Percentiles rank a stretch among this genome's conserved stretches.
Conservation (phyloP, 2,329 filamentous ascomycete species). For the Aphanoascus verrucosus region DNA sequence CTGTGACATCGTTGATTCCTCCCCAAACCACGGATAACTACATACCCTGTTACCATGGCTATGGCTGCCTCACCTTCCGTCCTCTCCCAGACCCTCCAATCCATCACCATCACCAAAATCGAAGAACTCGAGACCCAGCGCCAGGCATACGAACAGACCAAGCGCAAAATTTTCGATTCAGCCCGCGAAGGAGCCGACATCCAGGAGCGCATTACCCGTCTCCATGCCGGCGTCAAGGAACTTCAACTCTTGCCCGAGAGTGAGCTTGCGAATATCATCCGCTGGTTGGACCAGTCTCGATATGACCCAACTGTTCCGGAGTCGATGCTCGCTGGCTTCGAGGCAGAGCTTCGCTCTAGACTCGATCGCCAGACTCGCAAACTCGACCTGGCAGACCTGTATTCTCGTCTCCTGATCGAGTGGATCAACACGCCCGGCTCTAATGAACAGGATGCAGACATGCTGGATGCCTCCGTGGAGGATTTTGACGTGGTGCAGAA, state of each 20-base stretch:
- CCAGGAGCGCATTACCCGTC: slow-evolving; percentile 5
- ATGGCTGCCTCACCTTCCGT: slow-evolving; percentile 15
- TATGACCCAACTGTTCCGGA: slow-evolving; percentile 30
- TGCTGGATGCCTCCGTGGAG: slow-evolving; percentile 16
- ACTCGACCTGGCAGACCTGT: slow-evolving; percentile 26
- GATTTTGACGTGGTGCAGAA: slow-evolving; percentile 26
- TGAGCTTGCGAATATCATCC: slow-evolving; percentile 24
- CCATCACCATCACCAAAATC: slow-evolving; percentile 19
- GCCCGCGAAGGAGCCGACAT: slow-evolving; percentile 11
- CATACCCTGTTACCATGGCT: slow-evolving; percentile 3
- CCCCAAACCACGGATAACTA: neutral
- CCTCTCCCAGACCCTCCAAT: slow-evolving; percentile 16
- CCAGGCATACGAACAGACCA: slow-evolving; percentile 13
- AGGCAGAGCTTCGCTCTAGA: slow-evolving; percentile 23
- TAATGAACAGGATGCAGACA: neutral
- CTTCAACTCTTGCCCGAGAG: slow-evolving; percentile 14
- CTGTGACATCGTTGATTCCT: neutral
- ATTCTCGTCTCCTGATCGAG: slow-evolving; percentile 32
- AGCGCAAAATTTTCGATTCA: slow-evolving; percentile 14
- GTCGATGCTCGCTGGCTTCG: slow-evolving; percentile 26
- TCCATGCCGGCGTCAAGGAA: slow-evolving; percentile 14
- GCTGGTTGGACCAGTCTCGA: slow-evolving; percentile 28
- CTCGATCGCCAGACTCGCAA: slow-evolving; percentile 31
- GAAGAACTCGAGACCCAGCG: slow-evolving; percentile 22
- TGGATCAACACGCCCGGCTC: slow-evolving; percentile 26